These are phyloP conservation scores for Acacia melanoxylon DNA, from an alignment of 306 rosid genomes.

Conservation along the genomic window DNA sequence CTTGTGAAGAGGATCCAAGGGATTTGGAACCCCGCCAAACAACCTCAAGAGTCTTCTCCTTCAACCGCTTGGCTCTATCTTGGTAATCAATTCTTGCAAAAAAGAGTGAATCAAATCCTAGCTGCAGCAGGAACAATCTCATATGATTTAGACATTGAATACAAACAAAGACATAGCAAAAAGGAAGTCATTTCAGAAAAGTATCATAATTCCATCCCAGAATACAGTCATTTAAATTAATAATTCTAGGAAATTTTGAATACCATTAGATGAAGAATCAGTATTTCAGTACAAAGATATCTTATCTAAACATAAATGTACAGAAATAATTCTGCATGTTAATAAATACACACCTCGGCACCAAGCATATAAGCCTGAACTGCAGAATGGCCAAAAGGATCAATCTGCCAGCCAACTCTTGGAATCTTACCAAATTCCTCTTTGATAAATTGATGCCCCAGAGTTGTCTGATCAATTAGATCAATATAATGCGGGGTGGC, in stretches of 20 bases:
- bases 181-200: not conserved
- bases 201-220: not conserved
- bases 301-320: not conserved
- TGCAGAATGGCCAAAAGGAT: conserved; percentile 86
- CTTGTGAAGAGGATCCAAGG: conserved; percentile 82
- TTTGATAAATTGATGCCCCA: conserved; percentile 71
- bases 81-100: conserved; percentile 91
- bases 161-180: not conserved
- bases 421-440: conserved; percentile 68
- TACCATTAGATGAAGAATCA: conserved; percentile 11
- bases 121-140: conserved; percentile 52
- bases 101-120: conserved; percentile 82
- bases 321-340: not conserved
- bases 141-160: conserved; percentile 8
- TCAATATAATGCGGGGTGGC: conserved; percentile 84
- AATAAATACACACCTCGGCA: conserved; percentile 57
- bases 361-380: conserved; percentile 88
- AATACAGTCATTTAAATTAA: conserved; percentile 6
- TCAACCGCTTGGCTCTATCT: conserved; percentile 75
- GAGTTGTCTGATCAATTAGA: conserved; percentile 81
- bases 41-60: conserved; percentile 71
- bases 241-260: conserved; percentile 9
- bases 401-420: conserved; percentile 91
- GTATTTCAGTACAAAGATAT: not conserved
- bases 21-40: conserved; percentile 76